Base-by-base conservation (phyloP, 2,329 filamentous ascomycete genomes). In the Talaromyces sp. region DNA sequence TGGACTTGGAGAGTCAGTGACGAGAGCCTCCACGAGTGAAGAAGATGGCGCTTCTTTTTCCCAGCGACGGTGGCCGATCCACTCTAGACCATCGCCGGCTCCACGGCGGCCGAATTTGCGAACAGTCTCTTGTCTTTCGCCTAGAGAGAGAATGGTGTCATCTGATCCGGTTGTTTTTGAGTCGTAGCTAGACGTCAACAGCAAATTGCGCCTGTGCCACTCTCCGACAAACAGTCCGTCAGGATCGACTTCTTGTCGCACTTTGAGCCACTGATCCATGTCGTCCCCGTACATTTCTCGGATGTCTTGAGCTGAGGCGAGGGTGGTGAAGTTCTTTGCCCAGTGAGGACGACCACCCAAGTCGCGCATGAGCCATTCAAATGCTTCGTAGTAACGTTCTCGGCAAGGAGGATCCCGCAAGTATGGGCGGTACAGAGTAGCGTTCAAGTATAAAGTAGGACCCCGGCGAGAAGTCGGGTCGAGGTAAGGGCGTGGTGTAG, bases 281-380 rank as follows among this genome's bases (percentile, higher is more conserved):
- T 88, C 79, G n/a, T 81, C 75, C 44, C 88, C 88, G 72, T 95
- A 96, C 74, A 91, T 86, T 1, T 75, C 73, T 63, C 85, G 82
- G 48, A 96, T 82, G 64, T 78, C 76, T 33, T 90, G 86, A 0
- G 79, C 70, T 11, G 84, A 82, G 5, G 81, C 77, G 3, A 84
- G 81, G 8, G 83, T 82, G 54, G 82, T 80, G 75, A 96, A 96
- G 74, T 96, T 96, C 83, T 96, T 96, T 7, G 92, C 92, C 91
- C 92, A 96, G 76, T 96, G 92, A 18, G 92, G 92, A 52, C 85
- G 85, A 8, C 89, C 92, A 59, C 89, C 90, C 68, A 96, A 80
- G 50, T 96, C 90, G 64, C 86, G 87, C 92, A 96, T 96, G 52
- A 96, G 81, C 82, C 88, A 93, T 76, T 96, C 92, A 67, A 96